These are phyloP conservation scores for Malassezia nana DNA, from an alignment of 1,284 basidiomycete species.

Conservation along the genomic window DNA sequence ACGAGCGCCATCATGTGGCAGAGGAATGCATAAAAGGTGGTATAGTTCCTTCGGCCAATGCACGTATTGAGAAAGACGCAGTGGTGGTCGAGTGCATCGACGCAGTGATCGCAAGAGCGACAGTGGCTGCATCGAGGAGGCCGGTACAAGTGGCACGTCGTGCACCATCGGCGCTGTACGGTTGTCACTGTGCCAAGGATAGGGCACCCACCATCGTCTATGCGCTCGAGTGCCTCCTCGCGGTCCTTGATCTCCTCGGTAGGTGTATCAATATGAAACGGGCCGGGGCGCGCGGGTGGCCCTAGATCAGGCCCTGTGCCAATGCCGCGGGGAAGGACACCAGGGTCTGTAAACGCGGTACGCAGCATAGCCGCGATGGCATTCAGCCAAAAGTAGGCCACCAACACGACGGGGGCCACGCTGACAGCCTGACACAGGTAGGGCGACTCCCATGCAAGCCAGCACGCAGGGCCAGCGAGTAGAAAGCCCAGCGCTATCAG, in stretches of 20 bases:
- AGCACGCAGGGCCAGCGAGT: constrained; percentile 31
- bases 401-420: constrained; percentile 30
- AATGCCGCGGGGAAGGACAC: constrained; percentile 40
- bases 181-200: constrained; percentile 9
- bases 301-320: constrained; percentile 43
- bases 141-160: constrained; percentile 43
- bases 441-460: constrained; percentile 34
- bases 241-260: constrained; percentile 22
- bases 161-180: constrained; percentile 44
- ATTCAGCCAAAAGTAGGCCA: constrained; percentile 31
- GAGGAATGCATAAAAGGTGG: constrained; percentile 43
- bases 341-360: constrained; percentile 41
- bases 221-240: constrained; percentile 23
- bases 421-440: constrained; percentile 30
- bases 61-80: constrained; percentile 48
- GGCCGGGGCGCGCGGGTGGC: constrained; percentile 5
- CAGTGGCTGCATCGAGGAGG: constrained; percentile 46
- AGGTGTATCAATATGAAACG: neutral
- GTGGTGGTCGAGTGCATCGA: constrained; percentile 48
- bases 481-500: constrained; percentile 23
- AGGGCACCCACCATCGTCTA: constrained; percentile 13
- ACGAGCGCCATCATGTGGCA: constrained; percentile 6
- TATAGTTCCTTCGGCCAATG: constrained; percentile 46
- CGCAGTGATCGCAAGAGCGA: constrained; percentile 46
- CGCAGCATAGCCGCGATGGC: constrained; percentile 33